A percentile compares a stretch with the other conserved stretches of the same genome.
Evolutionary conservation across 257 asterid genomes (phyloP).

Genomic region (Capsicum baccatum): DNA sequence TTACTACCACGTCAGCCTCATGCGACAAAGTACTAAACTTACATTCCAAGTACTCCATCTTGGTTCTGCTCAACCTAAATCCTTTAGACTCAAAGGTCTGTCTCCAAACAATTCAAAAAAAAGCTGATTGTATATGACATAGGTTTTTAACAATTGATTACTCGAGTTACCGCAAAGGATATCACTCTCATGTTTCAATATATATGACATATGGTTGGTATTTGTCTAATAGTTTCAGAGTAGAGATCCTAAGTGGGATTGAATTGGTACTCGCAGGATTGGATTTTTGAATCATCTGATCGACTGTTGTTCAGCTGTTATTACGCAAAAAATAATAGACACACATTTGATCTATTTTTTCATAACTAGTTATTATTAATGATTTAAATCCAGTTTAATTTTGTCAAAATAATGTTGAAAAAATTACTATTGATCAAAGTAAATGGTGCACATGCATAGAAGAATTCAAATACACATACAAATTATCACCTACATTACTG

Average conservation of each 20-base stretch:
- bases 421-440: background rate
- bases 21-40: too few species aligned
- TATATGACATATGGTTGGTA: background rate
- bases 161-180: background rate
- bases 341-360: background rate
- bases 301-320: background rate
- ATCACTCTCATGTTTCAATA: background rate
- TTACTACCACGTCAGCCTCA: too few species aligned
- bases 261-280: background rate
- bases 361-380: background rate
- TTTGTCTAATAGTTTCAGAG: slow-evolving; percentile 7
- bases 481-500: background rate
- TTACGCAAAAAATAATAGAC: background rate
- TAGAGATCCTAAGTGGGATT: background rate
- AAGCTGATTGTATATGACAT: background rate
- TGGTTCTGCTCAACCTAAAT: too few species aligned
- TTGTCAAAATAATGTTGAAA: background rate
- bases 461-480: background rate
- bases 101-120: background rate
- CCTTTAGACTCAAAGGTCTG: too few species aligned
- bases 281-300: slow-evolving; percentile 2
- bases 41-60: too few species aligned
- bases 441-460: background rate
- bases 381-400: background rate
- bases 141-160: background rate